These are phyloP conservation scores for Kodamaea lidongshanica DNA, from an alignment of 805 yeast genomes.

Conservation along the genomic window DNA sequence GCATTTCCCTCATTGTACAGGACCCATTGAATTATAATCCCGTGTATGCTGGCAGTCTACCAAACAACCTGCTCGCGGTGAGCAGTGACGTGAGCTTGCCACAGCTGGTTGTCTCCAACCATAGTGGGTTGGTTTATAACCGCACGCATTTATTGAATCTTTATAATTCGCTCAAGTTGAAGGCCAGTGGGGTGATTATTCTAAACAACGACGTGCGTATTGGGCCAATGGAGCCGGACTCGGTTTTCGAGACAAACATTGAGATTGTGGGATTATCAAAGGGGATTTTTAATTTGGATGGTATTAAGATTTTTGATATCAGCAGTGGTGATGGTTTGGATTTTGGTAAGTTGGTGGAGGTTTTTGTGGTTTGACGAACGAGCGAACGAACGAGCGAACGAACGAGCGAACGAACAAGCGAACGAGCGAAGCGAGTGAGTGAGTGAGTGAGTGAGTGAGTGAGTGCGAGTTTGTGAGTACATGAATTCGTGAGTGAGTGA, in stretches of 20 bases:
- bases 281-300: constrained; percentile 61
- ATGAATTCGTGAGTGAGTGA: too few relatives aligned
- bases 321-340: constrained; percentile 61
- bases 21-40: constrained; percentile 21
- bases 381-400: too few relatives aligned
- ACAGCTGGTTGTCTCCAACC: constrained; percentile 3
- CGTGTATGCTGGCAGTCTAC: constrained; percentile 15
- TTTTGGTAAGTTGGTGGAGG: constrained; percentile 65
- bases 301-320: constrained; percentile 59
- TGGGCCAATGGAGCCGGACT: constrained; percentile 54
- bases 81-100: constrained; percentile 3
- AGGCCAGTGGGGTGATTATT: constrained; percentile 52
- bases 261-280: constrained; percentile 53
- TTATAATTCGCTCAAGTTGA: constrained; percentile 35
- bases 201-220: constrained; percentile 61
- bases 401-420: too few relatives aligned
- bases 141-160: constrained; percentile 20
- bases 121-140: constrained; percentile 12
- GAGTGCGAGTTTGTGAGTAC: too few relatives aligned
- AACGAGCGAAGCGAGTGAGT: too few relatives aligned
- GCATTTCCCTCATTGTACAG: constrained; percentile 42
- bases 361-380: constrained; percentile 45
- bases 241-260: constrained; percentile 59
- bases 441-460: too few relatives aligned
- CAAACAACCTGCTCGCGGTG: constrained; percentile 5